phyloP scores from a whole-genome alignment of 495 filamentous ascomycete species.

The Glonium stellatum region DNA sequence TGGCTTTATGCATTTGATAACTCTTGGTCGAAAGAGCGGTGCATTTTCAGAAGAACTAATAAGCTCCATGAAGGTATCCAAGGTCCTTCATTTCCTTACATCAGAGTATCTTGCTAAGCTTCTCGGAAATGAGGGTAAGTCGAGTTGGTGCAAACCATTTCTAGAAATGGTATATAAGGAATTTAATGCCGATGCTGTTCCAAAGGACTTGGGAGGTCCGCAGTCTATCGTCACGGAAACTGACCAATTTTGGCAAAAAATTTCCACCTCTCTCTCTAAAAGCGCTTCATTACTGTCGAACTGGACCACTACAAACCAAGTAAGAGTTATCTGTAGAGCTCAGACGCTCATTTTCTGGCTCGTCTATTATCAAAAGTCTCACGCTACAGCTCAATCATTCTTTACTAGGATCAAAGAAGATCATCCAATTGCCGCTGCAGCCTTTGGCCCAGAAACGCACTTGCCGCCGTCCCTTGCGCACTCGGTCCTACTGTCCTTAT shows the following conservation, averaged over 20 bases:
- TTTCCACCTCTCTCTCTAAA: constrained; percentile 4
- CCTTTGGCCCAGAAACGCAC: constrained; percentile 14
- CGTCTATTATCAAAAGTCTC: constrained; percentile 25
- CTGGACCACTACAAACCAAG: neutral
- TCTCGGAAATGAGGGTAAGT: neutral
- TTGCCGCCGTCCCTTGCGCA: constrained; percentile 11
- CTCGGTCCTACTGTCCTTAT: constrained; percentile 12
- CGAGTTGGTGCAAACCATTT: constrained; percentile 10
- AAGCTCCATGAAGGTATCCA: constrained; percentile 4
- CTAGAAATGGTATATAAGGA: constrained; percentile 20
- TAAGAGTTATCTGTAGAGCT: constrained; percentile 13
- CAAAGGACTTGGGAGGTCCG: constrained; percentile 18
- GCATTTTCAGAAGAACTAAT: constrained; percentile 7
- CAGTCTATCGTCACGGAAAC: constrained; percentile 9
- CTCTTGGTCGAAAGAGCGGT: constrained; percentile 6
- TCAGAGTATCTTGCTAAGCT: constrained; percentile 11
- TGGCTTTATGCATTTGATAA: constrained; percentile 29
- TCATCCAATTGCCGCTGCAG: constrained; percentile 23
- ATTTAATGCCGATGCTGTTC: constrained; percentile 27
- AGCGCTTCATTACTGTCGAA: constrained; percentile 1
- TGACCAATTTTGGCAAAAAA: constrained; percentile 7
- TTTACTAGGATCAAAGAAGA: constrained; percentile 21
- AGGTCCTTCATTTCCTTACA: constrained; percentile 9
- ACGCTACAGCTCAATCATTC: constrained; percentile 28
- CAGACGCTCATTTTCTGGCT: constrained; percentile 31